Percentiles rank a stretch among this genome's conserved stretches.
Conservation (phyloP, 2,329 filamentous ascomycete genomes). For the Drechslerella dactyloides region DNA sequence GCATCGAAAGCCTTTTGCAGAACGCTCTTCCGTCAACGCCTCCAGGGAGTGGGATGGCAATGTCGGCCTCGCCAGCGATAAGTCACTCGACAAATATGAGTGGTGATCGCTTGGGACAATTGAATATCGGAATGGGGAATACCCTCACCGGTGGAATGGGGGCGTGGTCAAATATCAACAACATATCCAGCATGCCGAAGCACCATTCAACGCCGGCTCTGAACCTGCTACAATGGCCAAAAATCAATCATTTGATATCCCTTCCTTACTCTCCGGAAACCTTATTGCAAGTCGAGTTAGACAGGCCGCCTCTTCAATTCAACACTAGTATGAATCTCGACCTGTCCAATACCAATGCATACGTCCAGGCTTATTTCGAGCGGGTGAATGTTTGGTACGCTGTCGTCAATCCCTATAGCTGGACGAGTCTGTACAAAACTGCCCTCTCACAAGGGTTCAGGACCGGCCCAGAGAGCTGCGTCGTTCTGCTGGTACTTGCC, state of each 20-base stretch:
- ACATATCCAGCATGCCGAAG: slow-evolving; percentile 86
- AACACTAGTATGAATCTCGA: slow-evolving; percentile 69
- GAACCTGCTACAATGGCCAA: slow-evolving; percentile 78
- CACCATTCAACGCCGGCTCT: slow-evolving; percentile 80
- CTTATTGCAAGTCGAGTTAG: slow-evolving; percentile 81
- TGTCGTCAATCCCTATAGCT: slow-evolving; percentile 81
- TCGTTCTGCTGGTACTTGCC: slow-evolving; percentile 77
- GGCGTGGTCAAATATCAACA: slow-evolving; percentile 68
- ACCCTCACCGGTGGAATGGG: slow-evolving; percentile 66
- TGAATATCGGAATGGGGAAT: slow-evolving; percentile 50
- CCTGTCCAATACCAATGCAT: slow-evolving; percentile 74
- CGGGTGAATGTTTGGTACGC: slow-evolving; percentile 85
- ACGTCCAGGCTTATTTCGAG: slow-evolving; percentile 80
- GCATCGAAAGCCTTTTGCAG: slow-evolving; percentile 80
- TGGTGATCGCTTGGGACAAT: slow-evolving; percentile 63
- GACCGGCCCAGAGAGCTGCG: slow-evolving; percentile 80
- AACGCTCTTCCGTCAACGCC: slow-evolving; percentile 63
- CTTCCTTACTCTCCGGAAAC: slow-evolving; percentile 80
- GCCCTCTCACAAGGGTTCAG: slow-evolving; percentile 77
- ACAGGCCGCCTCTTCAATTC: slow-evolving; percentile 73
- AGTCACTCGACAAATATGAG: slow-evolving; percentile 69
- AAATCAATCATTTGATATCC: slow-evolving; percentile 78
- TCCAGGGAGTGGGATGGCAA: slow-evolving; percentile 63
- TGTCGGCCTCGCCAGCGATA: slow-evolving; percentile 69
- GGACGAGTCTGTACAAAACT: slow-evolving; percentile 75